Conservation (phyloP, 2,329 filamentous ascomycete species). For the Neonectria neomacrospora region DNA sequence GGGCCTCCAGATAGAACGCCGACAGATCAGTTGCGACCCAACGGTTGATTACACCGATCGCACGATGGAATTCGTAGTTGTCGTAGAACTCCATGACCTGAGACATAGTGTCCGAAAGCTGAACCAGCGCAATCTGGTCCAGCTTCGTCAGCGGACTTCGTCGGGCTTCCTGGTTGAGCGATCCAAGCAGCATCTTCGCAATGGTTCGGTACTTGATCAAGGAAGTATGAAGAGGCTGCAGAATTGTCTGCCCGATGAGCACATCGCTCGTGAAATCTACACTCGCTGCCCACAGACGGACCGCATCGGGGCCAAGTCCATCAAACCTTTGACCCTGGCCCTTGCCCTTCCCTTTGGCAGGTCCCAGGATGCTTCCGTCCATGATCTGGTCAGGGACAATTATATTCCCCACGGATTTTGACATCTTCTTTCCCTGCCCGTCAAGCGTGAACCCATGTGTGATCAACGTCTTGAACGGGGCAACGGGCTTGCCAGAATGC, state of each 20-base stretch:
- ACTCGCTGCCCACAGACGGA: slow-evolving; percentile 91
- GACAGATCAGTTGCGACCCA: slow-evolving; percentile 88
- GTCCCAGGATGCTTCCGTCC: slow-evolving; percentile 80
- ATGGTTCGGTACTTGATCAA: slow-evolving; percentile 90
- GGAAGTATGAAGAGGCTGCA: slow-evolving; percentile 79
- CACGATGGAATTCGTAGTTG: slow-evolving; percentile 85
- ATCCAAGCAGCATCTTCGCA: slow-evolving; percentile 89
- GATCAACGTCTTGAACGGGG: slow-evolving; percentile 89
- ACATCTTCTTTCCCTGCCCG: slow-evolving; percentile 94
- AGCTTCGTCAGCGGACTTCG: slow-evolving; percentile 64
- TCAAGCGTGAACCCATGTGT: slow-evolving; percentile 97
- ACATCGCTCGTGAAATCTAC: slow-evolving; percentile 93
- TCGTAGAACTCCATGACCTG: slow-evolving; percentile 74
- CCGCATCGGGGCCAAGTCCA: slow-evolving; percentile 83
- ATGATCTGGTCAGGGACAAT: slow-evolving; percentile 86
- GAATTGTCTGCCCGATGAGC: slow-evolving; percentile 79
- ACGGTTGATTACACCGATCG: slow-evolving; percentile 76
- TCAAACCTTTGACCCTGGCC: slow-evolving; percentile 61
- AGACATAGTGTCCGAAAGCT: slow-evolving; percentile 73
- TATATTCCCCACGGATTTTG: slow-evolving; percentile 93
- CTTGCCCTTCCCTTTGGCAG: slow-evolving; percentile 71
- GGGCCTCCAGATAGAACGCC: slow-evolving; percentile 91
- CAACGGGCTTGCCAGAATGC: slow-evolving; percentile 39
- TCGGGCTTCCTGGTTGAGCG: slow-evolving; percentile 67
- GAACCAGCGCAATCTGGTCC: slow-evolving; percentile 81